Conservation (phyloP, 2,329 filamentous ascomycete genomes). For the Colletotrichum zoysiae region DNA sequence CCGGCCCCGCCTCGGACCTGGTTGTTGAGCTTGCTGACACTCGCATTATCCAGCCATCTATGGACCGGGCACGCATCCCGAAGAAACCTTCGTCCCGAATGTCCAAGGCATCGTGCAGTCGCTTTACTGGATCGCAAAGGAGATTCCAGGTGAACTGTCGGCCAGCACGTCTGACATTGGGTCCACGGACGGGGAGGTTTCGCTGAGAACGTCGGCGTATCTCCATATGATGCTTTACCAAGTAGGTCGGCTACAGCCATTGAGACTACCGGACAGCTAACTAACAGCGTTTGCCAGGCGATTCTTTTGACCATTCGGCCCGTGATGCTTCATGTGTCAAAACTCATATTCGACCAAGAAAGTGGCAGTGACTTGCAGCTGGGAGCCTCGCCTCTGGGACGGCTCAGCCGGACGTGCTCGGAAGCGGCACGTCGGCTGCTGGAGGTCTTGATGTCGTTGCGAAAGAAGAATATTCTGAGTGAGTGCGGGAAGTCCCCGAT, state of each 20-base stretch:
- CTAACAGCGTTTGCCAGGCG: conserved; percentile 40
- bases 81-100: conserved; percentile 48
- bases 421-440: conserved; percentile 35
- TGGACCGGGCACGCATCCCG: conserved; percentile 48
- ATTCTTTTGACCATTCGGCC: conserved; percentile 39
- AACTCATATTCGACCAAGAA: conserved; percentile 32
- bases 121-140: conserved; percentile 43
- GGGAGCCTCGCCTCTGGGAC: conserved; percentile 7
- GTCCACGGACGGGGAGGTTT: conserved; percentile 44
- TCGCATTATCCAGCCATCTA: conserved; percentile 47
- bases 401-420: conserved; percentile 34
- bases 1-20: background rate
- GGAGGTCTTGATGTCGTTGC: conserved; percentile 41
- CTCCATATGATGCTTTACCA: conserved; percentile 51
- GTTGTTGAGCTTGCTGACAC: conserved; percentile 41
- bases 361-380: background rate
- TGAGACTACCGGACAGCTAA: background rate
- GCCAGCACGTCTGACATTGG: conserved; percentile 43
- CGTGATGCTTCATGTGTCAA: conserved; percentile 36
- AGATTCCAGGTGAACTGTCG: conserved; percentile 43
- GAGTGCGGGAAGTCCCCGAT: background rate
- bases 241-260: conserved; percentile 35
- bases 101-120: conserved; percentile 49
- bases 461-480: conserved; percentile 49
- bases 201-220: conserved; percentile 49